Percentiles rank a stretch among this genome's conserved stretches.
Evolutionary conservation across 345 rosid species (phyloP).

Genomic region (Sonneratia alba): DNA sequence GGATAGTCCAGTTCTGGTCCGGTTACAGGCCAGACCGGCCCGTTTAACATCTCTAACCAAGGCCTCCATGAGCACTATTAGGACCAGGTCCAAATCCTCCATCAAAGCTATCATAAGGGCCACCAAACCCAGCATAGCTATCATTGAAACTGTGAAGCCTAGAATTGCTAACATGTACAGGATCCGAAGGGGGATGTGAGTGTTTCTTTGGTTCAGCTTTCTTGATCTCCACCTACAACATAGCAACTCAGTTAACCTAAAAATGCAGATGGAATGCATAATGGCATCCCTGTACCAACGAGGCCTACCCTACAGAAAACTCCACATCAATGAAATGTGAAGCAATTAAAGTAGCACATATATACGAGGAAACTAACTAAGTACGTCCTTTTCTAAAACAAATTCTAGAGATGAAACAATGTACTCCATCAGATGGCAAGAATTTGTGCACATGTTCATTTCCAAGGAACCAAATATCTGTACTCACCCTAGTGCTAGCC

Average conservation of each 20-base stretch:
- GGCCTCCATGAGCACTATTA: slow-evolving; percentile 58
- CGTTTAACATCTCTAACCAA: neutral
- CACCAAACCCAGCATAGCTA: slow-evolving; percentile 57
- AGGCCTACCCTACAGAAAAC: slow-evolving; percentile 30
- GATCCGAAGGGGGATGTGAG: slow-evolving; percentile 80
- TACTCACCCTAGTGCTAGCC: slow-evolving; percentile 87
- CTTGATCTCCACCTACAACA: slow-evolving; percentile 99
- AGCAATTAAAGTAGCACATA: neutral
- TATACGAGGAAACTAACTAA: neutral
- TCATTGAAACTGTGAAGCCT: slow-evolving; percentile 58
- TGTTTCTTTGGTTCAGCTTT: slow-evolving; percentile 99
- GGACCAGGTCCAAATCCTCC: slow-evolving; percentile 85
- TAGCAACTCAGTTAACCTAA: slow-evolving; percentile 93
- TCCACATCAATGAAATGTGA: slow-evolving; percentile 3
- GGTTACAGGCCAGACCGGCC: too few relatives aligned
- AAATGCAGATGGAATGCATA: slow-evolving; percentile 42
- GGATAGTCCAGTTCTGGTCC: too few relatives aligned
- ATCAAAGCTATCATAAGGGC: slow-evolving; percentile 69
- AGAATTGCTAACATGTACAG: slow-evolving; percentile 66
- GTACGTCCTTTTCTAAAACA: neutral
- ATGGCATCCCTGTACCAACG: slow-evolving; percentile 22
- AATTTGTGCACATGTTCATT: slow-evolving; percentile 16
- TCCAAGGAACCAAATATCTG: slow-evolving; percentile 17
- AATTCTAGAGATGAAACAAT: neutral
- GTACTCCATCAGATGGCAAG: neutral